phyloP scores from a whole-genome alignment of 202 grass and related monocot genomes.

The Digitaria exilis region DNA sequence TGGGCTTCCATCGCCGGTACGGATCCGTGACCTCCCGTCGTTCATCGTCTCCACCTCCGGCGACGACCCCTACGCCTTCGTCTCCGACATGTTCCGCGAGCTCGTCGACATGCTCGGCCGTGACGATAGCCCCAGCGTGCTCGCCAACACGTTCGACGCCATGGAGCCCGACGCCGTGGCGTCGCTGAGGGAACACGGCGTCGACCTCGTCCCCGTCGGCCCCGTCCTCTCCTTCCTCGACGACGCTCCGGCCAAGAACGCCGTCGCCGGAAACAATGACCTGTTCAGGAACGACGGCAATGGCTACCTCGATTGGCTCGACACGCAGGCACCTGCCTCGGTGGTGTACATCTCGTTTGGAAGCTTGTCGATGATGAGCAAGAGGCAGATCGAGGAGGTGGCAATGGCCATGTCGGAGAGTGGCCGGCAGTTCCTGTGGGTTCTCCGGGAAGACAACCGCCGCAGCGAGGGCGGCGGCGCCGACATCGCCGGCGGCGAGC shows the following conservation, averaged over 20 bases:
- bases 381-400: conserved; percentile 57
- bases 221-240: conserved; percentile 50
- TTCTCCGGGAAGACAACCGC: conserved; percentile 55
- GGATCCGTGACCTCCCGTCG: conserved; percentile 53
- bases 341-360: conserved; percentile 78
- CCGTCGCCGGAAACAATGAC: conserved; percentile 22
- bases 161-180: conserved; percentile 47
- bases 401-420: conserved; percentile 42
- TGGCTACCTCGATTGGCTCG: conserved; percentile 72
- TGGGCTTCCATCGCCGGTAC: conserved; percentile 45
- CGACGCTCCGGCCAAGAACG: background rate
- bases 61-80: conserved; percentile 32
- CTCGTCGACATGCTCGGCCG: conserved; percentile 19
- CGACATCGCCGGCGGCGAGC: background rate
- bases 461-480: background rate
- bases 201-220: conserved; percentile 51
- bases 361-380: conserved; percentile 41
- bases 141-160: conserved; percentile 61
- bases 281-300: conserved; percentile 54
- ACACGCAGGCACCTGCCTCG: conserved; percentile 45
- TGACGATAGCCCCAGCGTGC: conserved; percentile 29
- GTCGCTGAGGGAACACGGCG: conserved; percentile 22
- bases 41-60: conserved; percentile 42
- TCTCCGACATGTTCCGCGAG: conserved; percentile 22
- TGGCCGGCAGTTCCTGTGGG: conserved; percentile 60